These are phyloP conservation scores for Apiospora sp. DNA, from an alignment of 2,329 filamentous ascomycete species.

Conservation along the genomic window DNA sequence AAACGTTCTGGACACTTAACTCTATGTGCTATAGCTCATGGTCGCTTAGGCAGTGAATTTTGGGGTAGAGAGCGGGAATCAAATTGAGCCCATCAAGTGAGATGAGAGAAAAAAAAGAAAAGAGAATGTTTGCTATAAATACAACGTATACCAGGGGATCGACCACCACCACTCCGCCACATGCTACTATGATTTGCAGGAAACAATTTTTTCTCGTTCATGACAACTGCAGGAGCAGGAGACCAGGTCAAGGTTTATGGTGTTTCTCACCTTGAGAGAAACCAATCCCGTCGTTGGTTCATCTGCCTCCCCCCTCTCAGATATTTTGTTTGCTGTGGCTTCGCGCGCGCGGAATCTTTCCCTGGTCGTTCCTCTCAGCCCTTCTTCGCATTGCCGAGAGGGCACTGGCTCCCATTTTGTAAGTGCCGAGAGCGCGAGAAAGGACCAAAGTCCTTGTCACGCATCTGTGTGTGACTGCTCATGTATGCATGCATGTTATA, in stretches of 20 bases:
- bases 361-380: background rate
- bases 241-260: background rate
- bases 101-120: background rate
- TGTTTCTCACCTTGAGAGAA: background rate
- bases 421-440: background rate
- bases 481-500: background rate
- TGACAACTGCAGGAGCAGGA: background rate
- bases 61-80: background rate
- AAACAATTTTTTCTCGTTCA: background rate
- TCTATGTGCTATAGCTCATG: background rate
- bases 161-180: constrained; percentile 6
- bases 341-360: background rate
- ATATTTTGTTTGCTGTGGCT: background rate
- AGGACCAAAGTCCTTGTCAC: background rate
- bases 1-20: background rate
- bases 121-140: background rate
- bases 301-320: background rate
- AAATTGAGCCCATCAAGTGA: background rate
- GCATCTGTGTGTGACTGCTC: background rate
- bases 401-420: background rate
- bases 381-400: background rate
- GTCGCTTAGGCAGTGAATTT: background rate
- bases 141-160: background rate
- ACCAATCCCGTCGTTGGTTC: background rate
- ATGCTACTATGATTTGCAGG: background rate